Base-by-base conservation (phyloP, 768 basidiomycete species). In the Daedaleopsis sinensis region DNA sequence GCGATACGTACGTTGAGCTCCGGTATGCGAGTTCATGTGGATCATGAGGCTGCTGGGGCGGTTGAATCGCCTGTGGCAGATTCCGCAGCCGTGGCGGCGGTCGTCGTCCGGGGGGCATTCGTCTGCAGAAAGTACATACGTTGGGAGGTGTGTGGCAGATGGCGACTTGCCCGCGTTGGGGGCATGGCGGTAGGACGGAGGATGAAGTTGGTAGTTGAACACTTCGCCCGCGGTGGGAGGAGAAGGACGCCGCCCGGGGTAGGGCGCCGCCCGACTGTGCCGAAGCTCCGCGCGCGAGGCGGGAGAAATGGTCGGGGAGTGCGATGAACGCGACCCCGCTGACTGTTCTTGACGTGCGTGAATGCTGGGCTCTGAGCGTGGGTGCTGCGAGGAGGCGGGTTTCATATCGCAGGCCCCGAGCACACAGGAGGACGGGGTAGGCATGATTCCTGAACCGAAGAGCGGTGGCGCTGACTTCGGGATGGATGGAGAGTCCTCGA, bases 21-120 rank as follows among this genome's bases (percentile, higher is more conserved):
- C 87, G 9, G 85, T 87, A 68, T 89, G 87, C 0, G 84, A 86
- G 63, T 87, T 87, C 53, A 83, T 77, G 67, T 89, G 87, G 48
- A 88, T 87, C 21, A 81, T 73, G 42, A 89, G 76, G 69, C 86
- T 87, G 61, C 84, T 86, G 1, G 88, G 87, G 5, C 87, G 78
- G 68, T 86, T 87, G 74, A 89, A 89, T 1, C 85, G 78, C 69
- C 87, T 87, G 51, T 70, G 71, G 68, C 88, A 89, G 11, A 78
- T 80, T 0, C 67, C 67, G 57, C 77, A 77, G 13, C 62, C 64
- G 42, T 77, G 73, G 27, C 71, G 49, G 43, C 67, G 59, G 49
- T 67, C 71, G 49, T 67, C 68, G 48, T 66, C 62, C 5, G 57
- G 65, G 10, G 59, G 49, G 18, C 62, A 63, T 39, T 63, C 57